Conservation (phyloP, 768 basidiomycete species). For the Termitomyces eurrhizus region DNA sequence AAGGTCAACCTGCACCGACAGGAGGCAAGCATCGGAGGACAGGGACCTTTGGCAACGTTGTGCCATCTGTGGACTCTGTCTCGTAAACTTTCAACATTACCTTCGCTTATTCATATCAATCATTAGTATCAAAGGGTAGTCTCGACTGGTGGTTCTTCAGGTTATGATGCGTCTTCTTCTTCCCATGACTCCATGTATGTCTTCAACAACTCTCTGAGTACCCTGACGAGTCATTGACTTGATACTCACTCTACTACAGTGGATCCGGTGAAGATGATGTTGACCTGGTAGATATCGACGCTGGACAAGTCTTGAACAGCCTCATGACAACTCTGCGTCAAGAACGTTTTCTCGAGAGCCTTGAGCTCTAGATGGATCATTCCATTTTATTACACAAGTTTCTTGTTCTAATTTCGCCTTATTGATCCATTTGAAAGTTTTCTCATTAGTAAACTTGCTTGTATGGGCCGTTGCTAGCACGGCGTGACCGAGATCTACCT, state of each 20-base stretch:
- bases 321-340: not conserved
- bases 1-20: not conserved
- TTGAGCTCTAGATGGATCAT: not conserved
- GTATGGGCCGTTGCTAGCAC: no score
- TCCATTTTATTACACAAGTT: not conserved
- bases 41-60: not conserved
- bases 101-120: not conserved
- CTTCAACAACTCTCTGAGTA: not conserved
- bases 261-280: not conserved
- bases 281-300: not conserved
- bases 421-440: not conserved
- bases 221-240: not conserved
- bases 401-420: not conserved
- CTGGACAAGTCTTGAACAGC: not conserved
- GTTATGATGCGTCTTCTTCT: not conserved
- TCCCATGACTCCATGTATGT: not conserved
- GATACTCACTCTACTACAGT: not conserved
- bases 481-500: no score
- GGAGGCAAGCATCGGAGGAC: not conserved
- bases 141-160: no score
- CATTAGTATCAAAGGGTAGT: not conserved
- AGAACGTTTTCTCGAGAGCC: not conserved
- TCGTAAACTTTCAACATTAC: not conserved
- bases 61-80: not conserved
- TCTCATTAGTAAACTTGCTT: no score